Percentiles rank a stretch among this genome's conserved stretches.
Evolutionary conservation across 208 protist genomes (phyloP).

Genomic region (Wallacemonas collosoma): DNA sequence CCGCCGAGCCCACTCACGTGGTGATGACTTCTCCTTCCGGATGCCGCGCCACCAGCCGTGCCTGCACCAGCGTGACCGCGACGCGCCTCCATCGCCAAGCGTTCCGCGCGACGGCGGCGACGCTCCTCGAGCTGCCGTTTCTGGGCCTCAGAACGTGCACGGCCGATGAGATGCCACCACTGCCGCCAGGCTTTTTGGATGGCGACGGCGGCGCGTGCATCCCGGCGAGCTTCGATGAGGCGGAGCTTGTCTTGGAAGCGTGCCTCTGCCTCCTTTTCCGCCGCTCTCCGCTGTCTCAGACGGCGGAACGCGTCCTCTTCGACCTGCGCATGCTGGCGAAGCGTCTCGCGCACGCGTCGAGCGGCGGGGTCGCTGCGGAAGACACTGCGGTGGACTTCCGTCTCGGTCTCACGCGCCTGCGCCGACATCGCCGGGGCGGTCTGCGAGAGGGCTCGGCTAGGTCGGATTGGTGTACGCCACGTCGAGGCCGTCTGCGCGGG

Average conservation of each 20-base stretch:
- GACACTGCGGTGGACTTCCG: slow-evolving; percentile 5
- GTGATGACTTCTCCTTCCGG: neutral
- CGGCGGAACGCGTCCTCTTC: slow-evolving; percentile 28
- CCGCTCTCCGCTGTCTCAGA: neutral
- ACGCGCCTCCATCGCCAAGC: slow-evolving; percentile 26
- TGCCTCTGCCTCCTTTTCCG: slow-evolving; percentile 15
- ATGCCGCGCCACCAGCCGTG: neutral
- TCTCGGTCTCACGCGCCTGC: neutral
- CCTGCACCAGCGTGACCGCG: slow-evolving; percentile 3
- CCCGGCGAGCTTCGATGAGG: slow-evolving; percentile 40
- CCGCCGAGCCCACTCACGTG: neutral
- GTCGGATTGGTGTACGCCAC: neutral
- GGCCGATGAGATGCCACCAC: slow-evolving; percentile 71
- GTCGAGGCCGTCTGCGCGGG: neutral
- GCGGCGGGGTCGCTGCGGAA: slow-evolving; percentile 1
- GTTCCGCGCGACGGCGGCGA: slow-evolving; percentile 25
- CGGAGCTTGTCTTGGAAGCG: slow-evolving; percentile 29
- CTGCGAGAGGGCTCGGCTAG: neutral
- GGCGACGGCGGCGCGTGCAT: slow-evolving; percentile 34
- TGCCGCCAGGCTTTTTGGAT: slow-evolving; percentile 65
- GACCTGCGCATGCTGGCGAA: slow-evolving; percentile 8
- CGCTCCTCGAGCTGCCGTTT: slow-evolving; percentile 50
- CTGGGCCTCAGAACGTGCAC: slow-evolving; percentile 44
- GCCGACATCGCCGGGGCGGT: neutral
- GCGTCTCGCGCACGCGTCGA: neutral